Evolutionary conservation across 208 protist species (phyloP).

Genomic region (Wallacemonas rigidus): DNA sequence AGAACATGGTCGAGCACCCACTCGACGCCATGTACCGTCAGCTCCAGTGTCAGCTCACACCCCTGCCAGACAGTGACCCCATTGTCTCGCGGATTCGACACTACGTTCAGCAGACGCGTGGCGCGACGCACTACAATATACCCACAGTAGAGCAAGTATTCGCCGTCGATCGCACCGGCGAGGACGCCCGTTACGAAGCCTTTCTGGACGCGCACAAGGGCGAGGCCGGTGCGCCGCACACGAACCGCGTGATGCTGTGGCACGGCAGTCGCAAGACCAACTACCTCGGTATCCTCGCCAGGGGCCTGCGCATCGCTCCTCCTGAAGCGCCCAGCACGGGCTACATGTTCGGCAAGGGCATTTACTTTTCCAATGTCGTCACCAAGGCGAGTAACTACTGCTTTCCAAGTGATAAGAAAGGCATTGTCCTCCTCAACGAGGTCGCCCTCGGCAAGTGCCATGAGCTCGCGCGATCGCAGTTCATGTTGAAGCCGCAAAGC

Average conservation of each 20-base stretch:
- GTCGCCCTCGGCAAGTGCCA: slow-evolving; percentile 71
- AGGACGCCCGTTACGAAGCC: slow-evolving; percentile 32
- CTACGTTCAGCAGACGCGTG: slow-evolving; percentile 56
- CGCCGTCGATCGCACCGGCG: slow-evolving; percentile 33
- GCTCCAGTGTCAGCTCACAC: slow-evolving; percentile 36
- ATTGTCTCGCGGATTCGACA: slow-evolving; percentile 35
- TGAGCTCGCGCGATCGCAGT: slow-evolving; percentile 39
- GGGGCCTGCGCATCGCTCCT: slow-evolving; percentile 85
- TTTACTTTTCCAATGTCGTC: slow-evolving; percentile 76
- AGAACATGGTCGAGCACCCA: slow-evolving; percentile 26
- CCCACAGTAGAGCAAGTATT: slow-evolving; percentile 44
- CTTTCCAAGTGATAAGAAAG: slow-evolving; percentile 36
- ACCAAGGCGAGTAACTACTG: slow-evolving; percentile 72
- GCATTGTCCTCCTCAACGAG: slow-evolving; percentile 68
- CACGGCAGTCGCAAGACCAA: slow-evolving; percentile 84
- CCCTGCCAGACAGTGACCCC: slow-evolving; percentile 13
- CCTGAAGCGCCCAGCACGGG: slow-evolving; percentile 82
- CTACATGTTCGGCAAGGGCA: slow-evolving; percentile 83
- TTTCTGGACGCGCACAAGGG: slow-evolving; percentile 18
- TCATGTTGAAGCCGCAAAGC: slow-evolving; percentile 44
- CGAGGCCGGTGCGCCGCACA: slow-evolving; percentile 11
- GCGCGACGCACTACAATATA: slow-evolving; percentile 39
- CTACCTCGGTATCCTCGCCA: slow-evolving; percentile 82
- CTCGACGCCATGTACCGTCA: slow-evolving; percentile 36
- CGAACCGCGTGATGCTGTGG: slow-evolving; percentile 68